Evolutionary conservation across 2,329 filamentous ascomycete species (phyloP).

Genomic region (Epichloe scottii): DNA sequence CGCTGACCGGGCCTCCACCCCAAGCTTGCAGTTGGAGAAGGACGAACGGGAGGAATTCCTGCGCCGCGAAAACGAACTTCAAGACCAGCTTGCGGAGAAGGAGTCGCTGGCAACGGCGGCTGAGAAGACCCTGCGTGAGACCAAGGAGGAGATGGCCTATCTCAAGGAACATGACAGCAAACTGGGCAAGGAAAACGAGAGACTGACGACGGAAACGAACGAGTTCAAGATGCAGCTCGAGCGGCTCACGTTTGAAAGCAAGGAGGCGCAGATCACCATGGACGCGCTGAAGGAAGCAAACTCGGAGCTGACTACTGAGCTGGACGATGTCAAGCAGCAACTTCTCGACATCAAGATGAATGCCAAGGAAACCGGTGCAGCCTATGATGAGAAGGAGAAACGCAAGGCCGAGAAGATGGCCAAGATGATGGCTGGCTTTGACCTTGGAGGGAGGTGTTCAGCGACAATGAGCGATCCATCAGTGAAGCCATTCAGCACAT

Average conservation of each 20-base stretch:
- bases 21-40: slow-evolving; percentile 79
- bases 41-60: slow-evolving; percentile 96
- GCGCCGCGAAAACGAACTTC: slow-evolving; percentile 87
- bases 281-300: slow-evolving; percentile 95
- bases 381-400: slow-evolving; percentile 93
- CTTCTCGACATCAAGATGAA: slow-evolving; percentile 93
- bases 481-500: slow-evolving; percentile 74
- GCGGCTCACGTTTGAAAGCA: slow-evolving; percentile 88
- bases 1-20: slow-evolving; percentile 76
- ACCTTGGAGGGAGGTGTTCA: slow-evolving; percentile 89
- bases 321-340: slow-evolving; percentile 94
- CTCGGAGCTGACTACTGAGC: slow-evolving; percentile 74
- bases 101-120: slow-evolving; percentile 68
- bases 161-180: slow-evolving; percentile 79
- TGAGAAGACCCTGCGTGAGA: slow-evolving; percentile 70
- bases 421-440: slow-evolving; percentile 99
- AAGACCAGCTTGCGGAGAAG: slow-evolving; percentile 90
- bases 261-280: slow-evolving; percentile 96
- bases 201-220: slow-evolving; percentile 72
- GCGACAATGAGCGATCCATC: slow-evolving; percentile 79
- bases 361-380: slow-evolving; percentile 81
- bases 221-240: slow-evolving; percentile 95
- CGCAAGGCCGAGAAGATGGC: slow-evolving; percentile 99
- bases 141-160: slow-evolving; percentile 72
- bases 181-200: slow-evolving; percentile 82